Conservation (phyloP, 2,329 filamentous ascomycete species). For the Colletotrichum cordylinicola region DNA sequence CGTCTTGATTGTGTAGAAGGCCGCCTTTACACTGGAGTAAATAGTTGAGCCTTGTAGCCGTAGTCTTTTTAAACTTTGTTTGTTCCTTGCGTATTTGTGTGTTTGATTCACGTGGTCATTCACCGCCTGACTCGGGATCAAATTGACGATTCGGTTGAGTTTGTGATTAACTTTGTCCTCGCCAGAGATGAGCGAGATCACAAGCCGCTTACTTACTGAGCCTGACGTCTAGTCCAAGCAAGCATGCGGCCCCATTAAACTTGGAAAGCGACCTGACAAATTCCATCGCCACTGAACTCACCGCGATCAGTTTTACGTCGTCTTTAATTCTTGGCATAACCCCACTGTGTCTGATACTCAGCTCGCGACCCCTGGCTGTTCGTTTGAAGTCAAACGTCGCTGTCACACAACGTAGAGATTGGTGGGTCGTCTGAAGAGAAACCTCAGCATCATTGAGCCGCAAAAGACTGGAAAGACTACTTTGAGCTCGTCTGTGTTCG, state of each 20-base stretch:
- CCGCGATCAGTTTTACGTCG: neutral
- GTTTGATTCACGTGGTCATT: neutral
- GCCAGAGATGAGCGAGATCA: neutral
- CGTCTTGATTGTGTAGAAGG: neutral
- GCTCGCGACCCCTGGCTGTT: neutral
- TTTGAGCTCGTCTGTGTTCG: neutral
- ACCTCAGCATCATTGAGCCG: neutral
- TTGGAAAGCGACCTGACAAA: neutral
- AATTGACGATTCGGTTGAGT: neutral
- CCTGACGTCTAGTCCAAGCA: no score
- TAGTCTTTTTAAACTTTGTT: neutral
- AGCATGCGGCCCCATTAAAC: neutral
- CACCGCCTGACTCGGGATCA: neutral
- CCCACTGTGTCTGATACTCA: neutral
- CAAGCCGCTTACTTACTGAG: no score
- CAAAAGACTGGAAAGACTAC: neutral
- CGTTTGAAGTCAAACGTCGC: neutral
- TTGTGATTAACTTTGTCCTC: rapidly evolving
- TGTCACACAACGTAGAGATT: neutral
- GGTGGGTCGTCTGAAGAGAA: neutral
- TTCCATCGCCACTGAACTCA: neutral
- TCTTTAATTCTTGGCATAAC: neutral
- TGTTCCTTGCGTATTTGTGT: neutral
- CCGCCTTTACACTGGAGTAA: no score
- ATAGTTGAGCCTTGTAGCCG: no score